Evolutionary conservation across 1,139 yeast genomes (phyloP), one percentile per base, ranked within the genome.

Genomic region (Yamadazyma pseudoaaseri): DNA sequence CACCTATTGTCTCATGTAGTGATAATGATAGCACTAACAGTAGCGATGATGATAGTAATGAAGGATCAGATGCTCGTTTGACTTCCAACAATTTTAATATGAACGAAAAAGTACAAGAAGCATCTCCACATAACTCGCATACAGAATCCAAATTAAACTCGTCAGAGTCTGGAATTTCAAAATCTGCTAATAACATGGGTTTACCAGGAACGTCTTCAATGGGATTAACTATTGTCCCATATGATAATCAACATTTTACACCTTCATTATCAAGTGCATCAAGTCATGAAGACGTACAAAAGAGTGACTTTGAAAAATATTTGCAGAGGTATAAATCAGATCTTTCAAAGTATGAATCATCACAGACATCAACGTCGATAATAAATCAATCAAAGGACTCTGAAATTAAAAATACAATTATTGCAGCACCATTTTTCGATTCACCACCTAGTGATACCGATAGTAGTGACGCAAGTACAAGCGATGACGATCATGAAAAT

Each of bases 401-500:
- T 16, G 44, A 43, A 4, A 34, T 40, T 27, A 41, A 35, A 18
- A 43, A 43, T 13, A 51, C 65, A 3, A 55, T 66, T 10, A 62
- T 67, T 22, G 70, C 72, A 5, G 56, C 66, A 8, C 71, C 72
- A 26, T 66, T 60, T 40, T 65, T 64, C 47, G 54, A 52, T 35
- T 60, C 60, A 16, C 73, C 73, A 3, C 73, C 73, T 3, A 40
- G 45, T 31, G 72, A 65, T 43, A 56, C 65, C 7, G 70, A 64
- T 38, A 49, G 56, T 9, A 11, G 17, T 21, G 22, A 23, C 10
- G n/a, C 11, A 12, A 10, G 13, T 8, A 15, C 17, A 12, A 29
- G 29, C 16, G 15, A 27, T 21, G 21, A 29, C 17, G 18, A 24
- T 26, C 29, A 24, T 14, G 30, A 25, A 21, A 16, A 25, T 12